A percentile compares a stretch with the other conserved stretches of the same genome.
Evolutionary conservation across 306 rosid genomes (phyloP).

Genomic region (Dryas octopetala): DNA sequence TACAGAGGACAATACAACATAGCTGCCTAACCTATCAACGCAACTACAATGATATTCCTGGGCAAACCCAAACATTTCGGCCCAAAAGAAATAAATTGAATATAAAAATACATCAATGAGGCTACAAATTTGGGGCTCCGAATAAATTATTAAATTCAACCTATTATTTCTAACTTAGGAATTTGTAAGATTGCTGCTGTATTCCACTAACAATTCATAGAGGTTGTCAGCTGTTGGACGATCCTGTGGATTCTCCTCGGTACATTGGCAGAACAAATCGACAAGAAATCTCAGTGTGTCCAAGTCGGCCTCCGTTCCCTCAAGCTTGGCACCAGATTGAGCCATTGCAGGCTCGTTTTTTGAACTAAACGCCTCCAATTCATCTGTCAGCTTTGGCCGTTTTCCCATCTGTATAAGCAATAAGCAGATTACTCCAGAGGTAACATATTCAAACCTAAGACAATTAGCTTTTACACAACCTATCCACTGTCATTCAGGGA

Average conservation of each 20-base stretch:
- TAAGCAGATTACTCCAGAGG: not conserved
- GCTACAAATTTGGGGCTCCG: slow-evolving; percentile 25
- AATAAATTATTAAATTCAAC: slow-evolving; percentile 22
- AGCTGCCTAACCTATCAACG: too few species aligned
- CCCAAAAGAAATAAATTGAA: not conserved
- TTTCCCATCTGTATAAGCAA: slow-evolving; percentile 48
- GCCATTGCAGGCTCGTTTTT: slow-evolving; percentile 51
- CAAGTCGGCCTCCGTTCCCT: slow-evolving; percentile 39
- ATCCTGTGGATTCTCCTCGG: slow-evolving; percentile 57
- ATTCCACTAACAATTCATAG: slow-evolving; percentile 49
- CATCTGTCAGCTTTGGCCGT: slow-evolving; percentile 65
- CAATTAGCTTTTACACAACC: not conserved
- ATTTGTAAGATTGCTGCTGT: slow-evolving; percentile 28
- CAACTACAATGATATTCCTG: too few species aligned
- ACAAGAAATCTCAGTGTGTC: slow-evolving; percentile 54
- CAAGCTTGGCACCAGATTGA: slow-evolving; percentile 53
- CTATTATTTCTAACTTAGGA: slow-evolving; percentile 37
- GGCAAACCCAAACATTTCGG: too few species aligned
- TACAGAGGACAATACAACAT: too few species aligned
- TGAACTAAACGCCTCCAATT: slow-evolving; percentile 54
- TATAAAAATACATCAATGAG: slow-evolving; percentile 20
- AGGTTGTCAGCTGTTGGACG: slow-evolving; percentile 78
- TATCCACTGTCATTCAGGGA: not conserved
- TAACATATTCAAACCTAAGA: not conserved
- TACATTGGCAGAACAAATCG: slow-evolving; percentile 68